These are phyloP conservation scores for Kalaharituber pfeilii DNA, from an alignment of 2,329 filamentous ascomycete genomes.

Conservation along the genomic window DNA sequence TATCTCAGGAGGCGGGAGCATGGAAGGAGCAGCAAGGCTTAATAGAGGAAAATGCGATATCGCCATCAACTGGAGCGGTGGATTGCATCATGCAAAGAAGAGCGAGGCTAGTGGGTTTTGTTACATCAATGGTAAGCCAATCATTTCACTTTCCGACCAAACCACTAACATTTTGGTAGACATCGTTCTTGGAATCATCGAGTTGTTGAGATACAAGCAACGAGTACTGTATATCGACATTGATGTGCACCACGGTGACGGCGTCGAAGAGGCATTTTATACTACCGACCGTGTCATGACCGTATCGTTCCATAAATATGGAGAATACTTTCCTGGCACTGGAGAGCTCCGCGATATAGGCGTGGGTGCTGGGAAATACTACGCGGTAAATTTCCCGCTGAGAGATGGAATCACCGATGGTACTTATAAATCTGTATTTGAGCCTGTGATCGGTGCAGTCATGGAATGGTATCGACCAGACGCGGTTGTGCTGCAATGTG, in stretches of 20 bases:
- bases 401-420: constrained; percentile 51
- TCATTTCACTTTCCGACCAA: constrained; percentile 3
- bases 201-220: constrained; percentile 45
- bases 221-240: constrained; percentile 50
- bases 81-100: constrained; percentile 90
- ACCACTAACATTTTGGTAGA: constrained; percentile 31
- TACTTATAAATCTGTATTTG: constrained; percentile 51
- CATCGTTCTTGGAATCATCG: constrained; percentile 48
- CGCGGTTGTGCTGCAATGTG: constrained; percentile 51
- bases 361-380: constrained; percentile 48
- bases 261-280: constrained; percentile 55
- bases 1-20: constrained; percentile 51
- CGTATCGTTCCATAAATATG: constrained; percentile 55
- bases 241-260: constrained; percentile 50
- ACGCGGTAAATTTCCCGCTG: constrained; percentile 51
- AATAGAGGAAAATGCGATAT: constrained; percentile 60
- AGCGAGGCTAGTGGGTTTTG: constrained; percentile 93
- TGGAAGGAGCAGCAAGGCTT: constrained; percentile 52
- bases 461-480: constrained; percentile 53
- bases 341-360: constrained; percentile 52
- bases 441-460: constrained; percentile 48
- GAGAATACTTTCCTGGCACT: constrained; percentile 54
- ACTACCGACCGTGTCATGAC: constrained; percentile 57
- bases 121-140: constrained; percentile 71
- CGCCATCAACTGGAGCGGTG: constrained; percentile 93